Conservation (phyloP, 305 asterid genomes). For the Solanum hybrid region DNA sequence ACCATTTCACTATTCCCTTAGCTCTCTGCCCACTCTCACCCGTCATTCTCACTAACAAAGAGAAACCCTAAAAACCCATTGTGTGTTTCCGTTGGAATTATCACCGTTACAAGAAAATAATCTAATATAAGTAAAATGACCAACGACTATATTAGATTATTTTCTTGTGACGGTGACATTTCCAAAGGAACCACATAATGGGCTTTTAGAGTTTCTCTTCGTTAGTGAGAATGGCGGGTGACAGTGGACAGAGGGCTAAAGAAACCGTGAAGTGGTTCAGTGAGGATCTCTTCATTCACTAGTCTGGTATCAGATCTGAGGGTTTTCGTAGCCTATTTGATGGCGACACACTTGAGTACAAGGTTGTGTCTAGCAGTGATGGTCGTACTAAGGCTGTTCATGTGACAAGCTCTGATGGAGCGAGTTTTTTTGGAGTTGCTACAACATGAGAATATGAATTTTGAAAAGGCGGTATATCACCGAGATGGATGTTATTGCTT, state of each 20-base stretch:
- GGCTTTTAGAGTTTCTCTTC: background rate
- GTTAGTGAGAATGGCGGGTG: background rate
- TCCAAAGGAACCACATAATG: background rate
- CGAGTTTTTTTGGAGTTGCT: background rate
- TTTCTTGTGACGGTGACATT: background rate
- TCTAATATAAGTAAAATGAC: background rate
- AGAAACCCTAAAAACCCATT: background rate
- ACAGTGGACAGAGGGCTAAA: background rate
- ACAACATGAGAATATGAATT: background rate
- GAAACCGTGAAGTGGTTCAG: background rate
- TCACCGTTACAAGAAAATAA: background rate
- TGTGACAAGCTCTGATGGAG: background rate
- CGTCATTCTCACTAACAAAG: background rate
- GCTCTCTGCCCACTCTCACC: background rate
- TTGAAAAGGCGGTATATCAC: background rate
- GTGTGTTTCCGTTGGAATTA: background rate
- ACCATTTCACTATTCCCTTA: background rate
- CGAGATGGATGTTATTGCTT: background rate
- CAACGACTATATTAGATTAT: background rate
- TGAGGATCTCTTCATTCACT: background rate
- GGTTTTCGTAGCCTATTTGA: too few species aligned
- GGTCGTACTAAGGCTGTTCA: background rate
- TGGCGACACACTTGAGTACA: background rate
- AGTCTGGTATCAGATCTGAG: background rate
- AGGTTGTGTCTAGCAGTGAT: background rate